phyloP scores from a whole-genome alignment of 371 early-diverging fungal species.

The Zopfochytrium polystomum region DNA sequence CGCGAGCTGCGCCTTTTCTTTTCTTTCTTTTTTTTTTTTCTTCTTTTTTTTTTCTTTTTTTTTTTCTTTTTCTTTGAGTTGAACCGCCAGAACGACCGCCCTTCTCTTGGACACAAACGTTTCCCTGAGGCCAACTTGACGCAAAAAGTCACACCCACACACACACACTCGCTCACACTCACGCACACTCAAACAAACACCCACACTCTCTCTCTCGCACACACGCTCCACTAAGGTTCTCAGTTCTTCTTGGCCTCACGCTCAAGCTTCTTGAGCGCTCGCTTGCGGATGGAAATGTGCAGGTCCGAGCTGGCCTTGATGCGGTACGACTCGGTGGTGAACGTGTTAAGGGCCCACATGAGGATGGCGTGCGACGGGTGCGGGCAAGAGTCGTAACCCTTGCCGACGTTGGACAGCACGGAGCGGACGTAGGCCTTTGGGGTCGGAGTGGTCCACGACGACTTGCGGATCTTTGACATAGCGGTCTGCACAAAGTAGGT shows the following conservation, averaged over 20 bases:
- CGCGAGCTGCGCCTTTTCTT: too few relatives aligned
- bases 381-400: conserved; percentile 72
- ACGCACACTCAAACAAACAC: too few relatives aligned
- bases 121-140: too few relatives aligned
- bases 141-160: too few relatives aligned
- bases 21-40: too few relatives aligned
- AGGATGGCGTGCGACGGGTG: conserved; percentile 77
- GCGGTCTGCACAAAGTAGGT: conserved; percentile 85
- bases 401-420: conserved; percentile 74
- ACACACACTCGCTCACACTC: too few relatives aligned
- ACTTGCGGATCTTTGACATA: conserved; percentile 88
- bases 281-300: conserved; percentile 40
- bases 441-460: conserved; percentile 75
- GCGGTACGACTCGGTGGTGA: conserved; percentile 42
- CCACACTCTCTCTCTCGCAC: too few relatives aligned
- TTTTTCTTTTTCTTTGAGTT: too few relatives aligned
- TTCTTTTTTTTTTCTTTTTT: too few relatives aligned
- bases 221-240: too few relatives aligned
- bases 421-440: conserved; percentile 74
- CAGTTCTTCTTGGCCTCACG: conserved; percentile 29
- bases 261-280: conserved; percentile 41
- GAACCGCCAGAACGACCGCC: too few relatives aligned
- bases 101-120: too few relatives aligned
- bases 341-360: conserved; percentile 69
- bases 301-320: conserved; percentile 27